Percentiles rank a stretch among this genome's conserved stretches.
Evolutionary conservation across 345 rosid genomes (phyloP).

Genomic region (Gossypium ekmanianum): DNA sequence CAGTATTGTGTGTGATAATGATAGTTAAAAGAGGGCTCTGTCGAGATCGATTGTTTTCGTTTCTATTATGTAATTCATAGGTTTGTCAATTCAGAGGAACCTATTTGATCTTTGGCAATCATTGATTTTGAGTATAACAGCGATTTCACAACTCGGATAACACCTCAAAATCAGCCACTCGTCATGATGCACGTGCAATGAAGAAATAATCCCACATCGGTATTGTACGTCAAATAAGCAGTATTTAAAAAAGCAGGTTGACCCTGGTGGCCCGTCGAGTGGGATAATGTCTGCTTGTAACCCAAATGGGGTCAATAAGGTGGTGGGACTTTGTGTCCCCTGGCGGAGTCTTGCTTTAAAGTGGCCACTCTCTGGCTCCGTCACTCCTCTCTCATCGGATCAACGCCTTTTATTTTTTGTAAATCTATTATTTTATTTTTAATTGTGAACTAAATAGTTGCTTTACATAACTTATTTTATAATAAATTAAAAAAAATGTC

Average conservation of each 20-base stretch:
- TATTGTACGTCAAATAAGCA: accelerated
- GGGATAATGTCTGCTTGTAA: not conserved
- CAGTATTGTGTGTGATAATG: no score
- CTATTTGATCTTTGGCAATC: not conserved
- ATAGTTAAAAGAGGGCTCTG: no score
- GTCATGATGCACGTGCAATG: not conserved
- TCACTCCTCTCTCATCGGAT: not conserved
- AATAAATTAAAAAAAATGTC: no score
- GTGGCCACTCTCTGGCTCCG: not conserved
- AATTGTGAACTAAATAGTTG: no score
- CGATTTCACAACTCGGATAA: not conserved
- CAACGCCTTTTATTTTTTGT: not conserved
- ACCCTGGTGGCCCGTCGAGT: accelerated
- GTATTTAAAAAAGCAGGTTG: not conserved
- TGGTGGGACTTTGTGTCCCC: not conserved
- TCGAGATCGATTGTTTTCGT: not conserved
- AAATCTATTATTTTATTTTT: no score
- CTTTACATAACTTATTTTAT: no score
- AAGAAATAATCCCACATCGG: not conserved
- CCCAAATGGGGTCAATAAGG: not conserved
- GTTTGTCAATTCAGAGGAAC: not conserved
- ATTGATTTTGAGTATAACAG: not conserved
- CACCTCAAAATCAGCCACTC: not conserved
- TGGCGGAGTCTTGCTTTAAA: accelerated
- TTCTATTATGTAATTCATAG: not conserved